Evolutionary conservation across 192 early-diverging fungal species (phyloP).

Genomic region (Coemansia brasiliensis): DNA sequence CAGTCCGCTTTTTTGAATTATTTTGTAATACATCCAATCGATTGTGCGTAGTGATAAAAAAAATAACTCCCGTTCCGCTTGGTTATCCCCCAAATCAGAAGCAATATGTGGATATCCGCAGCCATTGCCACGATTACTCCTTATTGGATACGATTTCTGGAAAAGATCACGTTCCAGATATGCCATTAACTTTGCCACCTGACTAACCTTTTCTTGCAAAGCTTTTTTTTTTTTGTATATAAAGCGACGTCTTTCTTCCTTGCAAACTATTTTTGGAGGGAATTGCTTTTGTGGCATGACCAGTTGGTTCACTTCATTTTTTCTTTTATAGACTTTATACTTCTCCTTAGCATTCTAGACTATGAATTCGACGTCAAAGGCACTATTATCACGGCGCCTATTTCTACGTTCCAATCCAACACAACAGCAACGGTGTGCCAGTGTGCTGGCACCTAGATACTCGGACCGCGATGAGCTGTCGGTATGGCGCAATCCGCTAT

Average conservation of each 20-base stretch:
- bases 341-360: background rate
- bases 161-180: no score
- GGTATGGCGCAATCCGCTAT: background rate
- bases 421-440: background rate
- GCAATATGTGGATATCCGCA: background rate
- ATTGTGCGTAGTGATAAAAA: no score
- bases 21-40: no score
- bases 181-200: no score
- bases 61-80: background rate
- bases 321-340: background rate
- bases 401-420: no score
- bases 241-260: background rate
- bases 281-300: background rate
- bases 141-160: background rate
- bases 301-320: background rate
- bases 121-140: background rate
- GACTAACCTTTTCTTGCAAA: background rate
- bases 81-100: background rate
- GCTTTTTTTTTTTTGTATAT: background rate
- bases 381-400: no score
- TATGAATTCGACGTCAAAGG: no score
- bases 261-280: constrained; percentile 11
- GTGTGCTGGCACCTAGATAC: constrained; percentile 4
- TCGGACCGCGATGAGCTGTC: background rate
- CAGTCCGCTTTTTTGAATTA: background rate